These are phyloP conservation scores for Rhizoclosmatium sp. DNA, from an alignment of 192 early-diverging fungal species.

Conservation along the genomic window DNA sequence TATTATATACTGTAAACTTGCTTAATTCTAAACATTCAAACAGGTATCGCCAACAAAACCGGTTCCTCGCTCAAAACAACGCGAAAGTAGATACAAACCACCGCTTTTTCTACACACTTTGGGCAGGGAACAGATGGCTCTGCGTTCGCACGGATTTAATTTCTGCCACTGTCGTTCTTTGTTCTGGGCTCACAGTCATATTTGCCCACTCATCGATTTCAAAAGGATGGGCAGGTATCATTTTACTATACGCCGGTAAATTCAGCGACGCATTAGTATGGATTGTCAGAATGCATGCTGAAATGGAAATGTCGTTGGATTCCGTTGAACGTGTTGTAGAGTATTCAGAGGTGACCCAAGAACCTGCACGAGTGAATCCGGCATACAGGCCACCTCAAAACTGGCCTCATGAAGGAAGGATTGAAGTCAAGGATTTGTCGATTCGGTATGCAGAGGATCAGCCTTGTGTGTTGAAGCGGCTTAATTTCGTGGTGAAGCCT, in stretches of 20 bases:
- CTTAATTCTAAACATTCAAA: neutral
- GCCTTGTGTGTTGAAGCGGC: slow-evolving; percentile 42
- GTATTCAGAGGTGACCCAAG: slow-evolving; percentile 81
- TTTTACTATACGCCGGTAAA: slow-evolving; percentile 27
- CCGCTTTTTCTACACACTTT: slow-evolving; percentile 36
- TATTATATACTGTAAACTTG: neutral
- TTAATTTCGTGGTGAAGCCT: slow-evolving; percentile 45
- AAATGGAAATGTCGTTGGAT: slow-evolving; percentile 89
- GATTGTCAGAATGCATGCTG: slow-evolving; percentile 73
- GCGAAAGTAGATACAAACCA: slow-evolving; percentile 26
- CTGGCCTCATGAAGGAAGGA: slow-evolving; percentile 48
- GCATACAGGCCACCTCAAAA: slow-evolving; percentile 39
- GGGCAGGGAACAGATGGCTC: slow-evolving; percentile 37
- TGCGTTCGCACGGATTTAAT: slow-evolving; percentile 34
- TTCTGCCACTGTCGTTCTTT: slow-evolving; percentile 52
- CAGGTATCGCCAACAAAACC: slow-evolving; percentile 14
- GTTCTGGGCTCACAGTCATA: slow-evolving; percentile 73
- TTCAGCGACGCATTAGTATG: slow-evolving; percentile 60
- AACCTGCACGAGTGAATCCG: slow-evolving; percentile 68
- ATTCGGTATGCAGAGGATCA: slow-evolving; percentile 53
- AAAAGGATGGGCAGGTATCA: slow-evolving; percentile 65
- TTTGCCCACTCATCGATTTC: slow-evolving; percentile 69
- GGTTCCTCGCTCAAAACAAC: slow-evolving; percentile 23
- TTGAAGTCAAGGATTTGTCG: slow-evolving; percentile 43
- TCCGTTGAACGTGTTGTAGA: slow-evolving; percentile 82